Evolutionary conservation across 805 yeast genomes (phyloP).

Genomic region (Lachancea mirantina): DNA sequence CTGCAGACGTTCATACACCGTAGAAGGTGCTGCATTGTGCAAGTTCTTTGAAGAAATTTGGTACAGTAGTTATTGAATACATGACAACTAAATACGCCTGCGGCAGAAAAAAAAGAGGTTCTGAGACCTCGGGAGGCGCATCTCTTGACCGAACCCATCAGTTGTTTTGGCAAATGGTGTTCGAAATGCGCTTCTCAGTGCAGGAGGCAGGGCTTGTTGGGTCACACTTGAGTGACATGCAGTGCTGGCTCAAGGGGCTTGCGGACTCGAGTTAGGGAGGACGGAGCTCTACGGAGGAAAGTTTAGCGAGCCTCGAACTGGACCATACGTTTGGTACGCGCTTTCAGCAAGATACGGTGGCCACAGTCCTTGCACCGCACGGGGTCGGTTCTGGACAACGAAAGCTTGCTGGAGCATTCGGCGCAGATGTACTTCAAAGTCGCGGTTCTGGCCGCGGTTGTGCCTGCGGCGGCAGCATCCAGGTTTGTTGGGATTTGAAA

Average conservation of each 20-base stretch:
- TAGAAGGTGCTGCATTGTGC: too few species aligned
- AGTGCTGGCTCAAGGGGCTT: neutral
- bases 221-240: too few species aligned
- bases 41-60: too few species aligned
- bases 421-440: slow-evolving; percentile 95
- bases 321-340: slow-evolving; percentile 95
- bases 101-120: too few species aligned
- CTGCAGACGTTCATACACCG: too few species aligned
- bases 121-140: too few species aligned
- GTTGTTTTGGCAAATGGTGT: too few species aligned
- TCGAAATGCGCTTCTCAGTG: too few species aligned
- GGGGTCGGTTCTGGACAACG: slow-evolving; percentile 88
- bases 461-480: slow-evolving; percentile 83
- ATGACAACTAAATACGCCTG: too few species aligned
- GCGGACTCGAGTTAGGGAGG: neutral
- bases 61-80: too few species aligned
- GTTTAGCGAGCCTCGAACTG: slow-evolving; percentile 71
- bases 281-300: neutral
- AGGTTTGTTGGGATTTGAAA: slow-evolving; percentile 74
- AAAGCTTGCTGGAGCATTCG: slow-evolving; percentile 85
- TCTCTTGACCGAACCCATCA: too few species aligned
- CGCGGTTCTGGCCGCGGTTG: slow-evolving; percentile 57
- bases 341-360: slow-evolving; percentile 93
- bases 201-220: too few species aligned
- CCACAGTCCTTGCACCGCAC: slow-evolving; percentile 98